Evolutionary conservation across 306 rosid genomes (phyloP), one percentile per base, ranked within the genome.

Genomic region (Prunus mira): DNA sequence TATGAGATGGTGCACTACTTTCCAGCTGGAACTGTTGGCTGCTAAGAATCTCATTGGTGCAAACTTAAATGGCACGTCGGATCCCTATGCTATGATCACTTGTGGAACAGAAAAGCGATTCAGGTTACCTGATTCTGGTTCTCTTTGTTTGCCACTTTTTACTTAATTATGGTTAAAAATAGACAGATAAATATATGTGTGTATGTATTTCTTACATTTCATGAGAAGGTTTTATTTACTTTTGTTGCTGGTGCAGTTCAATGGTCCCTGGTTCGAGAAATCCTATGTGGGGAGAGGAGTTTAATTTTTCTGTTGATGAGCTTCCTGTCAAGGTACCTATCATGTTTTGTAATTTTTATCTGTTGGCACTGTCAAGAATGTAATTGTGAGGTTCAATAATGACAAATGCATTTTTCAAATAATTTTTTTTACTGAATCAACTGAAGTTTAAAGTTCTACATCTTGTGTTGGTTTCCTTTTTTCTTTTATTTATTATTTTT

Each of bases 251-350:
- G 45, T 84, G 89, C 92, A 95, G 98, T 83, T 95, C 98, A 71
- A 95, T 95, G 98, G 90, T 95, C 84, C 98, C 98, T 73, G 97
- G 98, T 87, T 95, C 97, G 78, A 92, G 98, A 89, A 95, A 95
- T 90, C 98, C 98, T 69, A 88, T 92, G 98, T 95, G 98, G 98
- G 98, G 98, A 4, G 98, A 95, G 88, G 98, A 92, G 84, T 95
- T 95, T 83, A 88, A 92, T 88, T 95, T 95, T 87, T 84, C 91
- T 69, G 97, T 89, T 65, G 97, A 95, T 68, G 97, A 95, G 87
- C 96, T 95, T 78, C 98, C 98, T 72, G 98, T 89, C 54, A 87
- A 92, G 98, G 98, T 95, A 80, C 67, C 49, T 63, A 76, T 78
- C 45, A 55, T 64, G 52, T 27, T 52, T 52, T 55, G 17, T 34